Evolutionary conservation across 1,139 yeast genomes (phyloP), one percentile per base, ranked within the genome.

Genomic region (Wickerhamiella pararugosa): DNA sequence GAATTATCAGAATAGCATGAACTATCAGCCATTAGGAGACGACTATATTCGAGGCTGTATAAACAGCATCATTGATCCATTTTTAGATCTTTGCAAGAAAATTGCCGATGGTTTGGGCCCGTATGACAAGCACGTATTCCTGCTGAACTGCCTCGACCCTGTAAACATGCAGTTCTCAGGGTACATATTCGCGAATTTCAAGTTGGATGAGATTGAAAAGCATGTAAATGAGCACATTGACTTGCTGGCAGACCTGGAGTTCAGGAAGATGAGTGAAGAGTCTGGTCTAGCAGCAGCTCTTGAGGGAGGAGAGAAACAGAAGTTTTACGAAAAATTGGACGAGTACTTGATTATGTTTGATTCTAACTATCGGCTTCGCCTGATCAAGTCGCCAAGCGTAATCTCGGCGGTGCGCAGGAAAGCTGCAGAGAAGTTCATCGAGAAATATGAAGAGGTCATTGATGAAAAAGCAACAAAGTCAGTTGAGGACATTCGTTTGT

Each of bases 301-400:
- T 27, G 32, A 34, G 15, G 40, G 11, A n/a, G 34, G 10, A 26
- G 28, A 21, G 6, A 28, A 37, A 10, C 34, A 42, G 7, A 36
- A 40, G 29, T 39, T 45, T 32, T 30, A 33, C n/a, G 41, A 25
- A 1, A 25, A 27, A 21, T 40, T 64, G 37, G 66, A 62, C 44
- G 57, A 55, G 34, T 64, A 62, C 42, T 49, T 64, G 8, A 26
- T 64, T 63, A 64, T 3, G 49, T 57, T 60, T 51, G 63, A 60
- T 40, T 51, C 62, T 8, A 53, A 53, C 29, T 44, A 48, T 9
- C 47, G 53, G 21, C 52, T 64, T 33, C 56, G 53, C 34, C 45
- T 51, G 29, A 51, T 64, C 10, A 43, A 56, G 4, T 59, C 65
- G 10, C 66, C 66, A 1, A 49, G 58, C 2, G 48, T 59, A 25